phyloP scores from a whole-genome alignment of 495 filamentous ascomycete species.

The Talaromyces borbonicus region DNA sequence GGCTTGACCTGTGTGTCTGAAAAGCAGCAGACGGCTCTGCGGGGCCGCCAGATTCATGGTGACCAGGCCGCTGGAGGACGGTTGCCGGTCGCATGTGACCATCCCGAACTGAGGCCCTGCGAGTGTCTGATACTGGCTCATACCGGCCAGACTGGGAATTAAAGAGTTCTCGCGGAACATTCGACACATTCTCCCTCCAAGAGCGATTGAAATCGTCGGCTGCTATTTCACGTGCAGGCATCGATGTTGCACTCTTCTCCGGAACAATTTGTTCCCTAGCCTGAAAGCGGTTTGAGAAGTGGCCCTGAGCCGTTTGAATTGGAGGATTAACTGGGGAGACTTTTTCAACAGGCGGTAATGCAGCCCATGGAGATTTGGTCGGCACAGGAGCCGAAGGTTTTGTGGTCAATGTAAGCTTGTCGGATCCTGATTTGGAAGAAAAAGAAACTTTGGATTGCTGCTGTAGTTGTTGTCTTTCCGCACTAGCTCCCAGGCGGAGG shows the following conservation, averaged over 20 bases:
- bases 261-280: conserved; percentile 23
- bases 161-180: conserved; percentile 65
- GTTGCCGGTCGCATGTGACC: conserved; percentile 60
- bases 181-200: conserved; percentile 63
- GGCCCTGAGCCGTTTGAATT: conserved; percentile 21
- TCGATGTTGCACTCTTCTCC: conserved; percentile 22
- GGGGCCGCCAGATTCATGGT: conserved; percentile 52
- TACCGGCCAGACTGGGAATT: conserved; percentile 92
- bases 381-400: conserved; percentile 69
- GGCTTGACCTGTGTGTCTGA: conserved; percentile 63
- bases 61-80: conserved; percentile 62
- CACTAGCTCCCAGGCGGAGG: conserved; percentile 41
- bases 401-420: conserved; percentile 69
- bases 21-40: conserved; percentile 90
- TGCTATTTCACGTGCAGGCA: conserved; percentile 70
- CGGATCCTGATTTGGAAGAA: conserved; percentile 55
- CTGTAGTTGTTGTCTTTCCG: conserved; percentile 25
- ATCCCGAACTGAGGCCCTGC: conserved; percentile 61
- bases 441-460: conserved; percentile 41
- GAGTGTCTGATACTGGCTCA: conserved; percentile 73
- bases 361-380: conserved; percentile 83
- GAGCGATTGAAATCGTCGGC: conserved; percentile 89
- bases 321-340: conserved; percentile 53
- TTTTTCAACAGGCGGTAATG: conserved; percentile 75
- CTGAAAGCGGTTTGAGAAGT: conserved; percentile 18